A percentile compares a stretch with the other conserved stretches of the same genome.
phyloP scores from a whole-genome alignment of 805 yeast genomes.

The Yamadazyma endophytica region DNA sequence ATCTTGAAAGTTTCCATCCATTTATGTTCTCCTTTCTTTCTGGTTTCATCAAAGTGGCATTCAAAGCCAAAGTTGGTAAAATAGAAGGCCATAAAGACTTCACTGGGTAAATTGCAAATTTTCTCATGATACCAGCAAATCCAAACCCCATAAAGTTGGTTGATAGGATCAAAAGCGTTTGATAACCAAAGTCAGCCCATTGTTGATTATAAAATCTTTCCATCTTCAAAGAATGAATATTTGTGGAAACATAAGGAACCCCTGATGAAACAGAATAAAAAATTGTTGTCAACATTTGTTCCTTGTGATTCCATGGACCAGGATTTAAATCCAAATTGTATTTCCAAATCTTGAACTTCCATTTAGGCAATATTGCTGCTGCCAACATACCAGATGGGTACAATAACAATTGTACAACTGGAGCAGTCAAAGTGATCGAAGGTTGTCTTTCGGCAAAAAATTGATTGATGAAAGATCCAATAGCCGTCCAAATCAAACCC shows the following conservation, averaged over 20 bases:
- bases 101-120: slow-evolving; percentile 24
- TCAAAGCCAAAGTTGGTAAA: slow-evolving; percentile 27
- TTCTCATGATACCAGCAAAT: slow-evolving; percentile 26
- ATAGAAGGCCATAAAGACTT: slow-evolving; percentile 25
- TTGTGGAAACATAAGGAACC: slow-evolving; percentile 26
- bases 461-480: slow-evolving; percentile 54
- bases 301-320: slow-evolving; percentile 53
- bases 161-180: slow-evolving; percentile 20
- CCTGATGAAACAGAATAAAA: slow-evolving; percentile 16
- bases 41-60: slow-evolving; percentile 24
- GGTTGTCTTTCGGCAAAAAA: slow-evolving; percentile 57
- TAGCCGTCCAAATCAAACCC: slow-evolving; percentile 47
- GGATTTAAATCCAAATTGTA: slow-evolving; percentile 42
- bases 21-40: slow-evolving; percentile 24
- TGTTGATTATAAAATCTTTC: slow-evolving; percentile 16
- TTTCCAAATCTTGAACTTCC: slow-evolving; percentile 18
- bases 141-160: slow-evolving; percentile 27
- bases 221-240: slow-evolving; percentile 23
- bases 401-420: slow-evolving; percentile 44
- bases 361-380: slow-evolving; percentile 43
- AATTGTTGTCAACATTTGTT: slow-evolving; percentile 60
- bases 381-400: slow-evolving; percentile 40
- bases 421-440: slow-evolving; percentile 37
- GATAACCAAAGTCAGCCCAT: slow-evolving; percentile 28
- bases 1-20: slow-evolving; percentile 28